These are phyloP conservation scores for Alternaria sp. DNA, from an alignment of 2,329 filamentous ascomycete species.

Conservation along the genomic window DNA sequence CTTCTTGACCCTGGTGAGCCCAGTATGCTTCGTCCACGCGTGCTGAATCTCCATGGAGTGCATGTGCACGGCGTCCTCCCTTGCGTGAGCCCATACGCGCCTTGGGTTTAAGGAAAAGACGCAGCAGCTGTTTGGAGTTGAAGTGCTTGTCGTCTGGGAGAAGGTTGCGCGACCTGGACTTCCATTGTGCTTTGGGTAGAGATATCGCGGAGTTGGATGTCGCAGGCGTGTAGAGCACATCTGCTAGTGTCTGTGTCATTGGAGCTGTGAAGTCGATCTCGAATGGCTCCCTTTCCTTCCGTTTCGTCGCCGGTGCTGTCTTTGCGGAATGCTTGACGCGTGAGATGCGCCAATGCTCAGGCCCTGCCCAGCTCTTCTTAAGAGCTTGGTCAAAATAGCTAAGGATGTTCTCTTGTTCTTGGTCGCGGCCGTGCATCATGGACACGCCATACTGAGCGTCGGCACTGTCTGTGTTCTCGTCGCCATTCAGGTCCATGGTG, in stretches of 20 bases:
- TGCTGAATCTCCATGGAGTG: constrained; percentile 56
- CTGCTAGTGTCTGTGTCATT: constrained; percentile 72
- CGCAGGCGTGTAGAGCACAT: constrained; percentile 81
- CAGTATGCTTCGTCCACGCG: constrained; percentile 96
- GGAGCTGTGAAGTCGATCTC: constrained; percentile 88
- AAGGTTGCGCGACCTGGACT: constrained; percentile 88
- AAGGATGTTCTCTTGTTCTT: constrained; percentile 92
- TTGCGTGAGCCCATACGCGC: constrained; percentile 77
- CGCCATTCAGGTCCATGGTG: constrained; percentile 64
- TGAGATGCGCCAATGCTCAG: constrained; percentile 98
- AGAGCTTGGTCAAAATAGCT: constrained; percentile 96
- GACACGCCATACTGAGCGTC: constrained; percentile 78
- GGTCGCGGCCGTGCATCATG: constrained; percentile 71
- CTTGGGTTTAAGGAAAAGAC: constrained; percentile 93
- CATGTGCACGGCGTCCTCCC: constrained; percentile 40
- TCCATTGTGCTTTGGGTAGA: constrained; percentile 93
- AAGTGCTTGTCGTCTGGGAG: constrained; percentile 98
- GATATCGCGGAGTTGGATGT: constrained; percentile 81
- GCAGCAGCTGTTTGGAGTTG: constrained; percentile 87
- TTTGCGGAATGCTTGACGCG: constrained; percentile 81
- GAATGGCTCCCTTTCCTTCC: constrained; percentile 96
- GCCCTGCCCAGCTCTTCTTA: constrained; percentile 96
- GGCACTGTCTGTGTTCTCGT: constrained; percentile 55
- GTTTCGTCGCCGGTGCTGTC: constrained; percentile 63
- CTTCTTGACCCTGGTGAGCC: constrained; percentile 63